Evolutionary conservation across 306 rosid species (phyloP), one percentile per base, ranked within the genome.

Genomic region (Sphenostylis stenocarpa): DNA sequence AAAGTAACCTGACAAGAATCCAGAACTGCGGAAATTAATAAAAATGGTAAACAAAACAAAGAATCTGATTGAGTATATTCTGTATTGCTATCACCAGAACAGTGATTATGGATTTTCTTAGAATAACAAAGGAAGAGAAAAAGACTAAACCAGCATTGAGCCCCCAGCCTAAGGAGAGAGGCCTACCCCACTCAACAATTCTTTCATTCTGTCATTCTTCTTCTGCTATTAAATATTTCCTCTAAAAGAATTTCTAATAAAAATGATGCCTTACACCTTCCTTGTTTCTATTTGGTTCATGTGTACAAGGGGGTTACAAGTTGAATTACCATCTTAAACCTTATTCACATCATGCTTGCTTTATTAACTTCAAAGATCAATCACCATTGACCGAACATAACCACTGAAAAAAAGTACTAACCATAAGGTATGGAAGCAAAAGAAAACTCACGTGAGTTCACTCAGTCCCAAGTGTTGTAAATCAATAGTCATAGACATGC

Each of bases 381-480:
- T 28, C 61, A 20, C 28, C 23, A 7, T 10, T 48, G 51, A 24
- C 39, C 72, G 11, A 62, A 9, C 17, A 63, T 56, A 58, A 48
- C 47, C 58, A 43, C 49, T 28, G 24, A 8, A 36, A 67, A 65
- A 13, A 49, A 16, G 14, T 15, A 7, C 34, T 15, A 26, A 67
- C 47, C 49, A 62, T 39, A 45, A 58, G 72, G 56, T 16, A 17
- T 48, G 49, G 67, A 48, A 67, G 61, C 29, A 78, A 69, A 68
- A 60, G 70, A 69, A 57, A 61, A 33, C 14, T 16, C 58, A 60
- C 51, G 45, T 19, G 21, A 39, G 58, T 39, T 36, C 52, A 34
- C 31, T 24, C 5, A 38, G 2, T 8, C 45, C 58, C 74, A 76
- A 38, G 19, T 61, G 43, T 29, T 64, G 63, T 12, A 55, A 44